These are phyloP conservation scores for Asterophora parasitica DNA, from an alignment of 768 basidiomycete species.

Conservation along the genomic window DNA sequence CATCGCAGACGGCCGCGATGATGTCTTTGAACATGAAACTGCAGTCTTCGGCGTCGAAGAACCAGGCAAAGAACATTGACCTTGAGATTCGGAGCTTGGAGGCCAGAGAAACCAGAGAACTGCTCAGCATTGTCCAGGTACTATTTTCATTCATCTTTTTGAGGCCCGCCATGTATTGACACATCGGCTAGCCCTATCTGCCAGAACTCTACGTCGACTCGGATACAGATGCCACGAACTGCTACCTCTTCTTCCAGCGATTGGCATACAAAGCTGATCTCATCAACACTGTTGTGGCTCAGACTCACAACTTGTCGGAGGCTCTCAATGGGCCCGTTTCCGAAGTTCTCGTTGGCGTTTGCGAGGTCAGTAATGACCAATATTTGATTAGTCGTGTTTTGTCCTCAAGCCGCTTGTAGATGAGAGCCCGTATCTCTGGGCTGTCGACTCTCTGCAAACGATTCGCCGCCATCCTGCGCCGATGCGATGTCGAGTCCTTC, in stretches of 20 bases:
- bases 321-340: slow-evolving; percentile 78
- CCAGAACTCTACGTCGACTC: slow-evolving; percentile 87
- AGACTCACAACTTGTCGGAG: slow-evolving; percentile 80
- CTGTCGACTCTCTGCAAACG: slow-evolving; percentile 84
- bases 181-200: slow-evolving; percentile 69
- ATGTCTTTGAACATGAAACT: slow-evolving; percentile 94
- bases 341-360: slow-evolving; percentile 87
- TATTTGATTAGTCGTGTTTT: background rate
- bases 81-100: slow-evolving; percentile 85
- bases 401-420: slow-evolving; percentile 35
- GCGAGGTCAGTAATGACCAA: slow-evolving; percentile 57
- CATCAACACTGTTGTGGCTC: slow-evolving; percentile 76
- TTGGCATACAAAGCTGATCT: slow-evolving; percentile 83
- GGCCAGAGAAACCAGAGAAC: slow-evolving; percentile 74
- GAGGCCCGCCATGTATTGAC: background rate
- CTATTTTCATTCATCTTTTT: background rate
- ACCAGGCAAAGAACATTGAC: slow-evolving; percentile 85
- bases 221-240: slow-evolving; percentile 84
- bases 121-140: slow-evolving; percentile 82
- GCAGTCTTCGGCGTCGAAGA: slow-evolving; percentile 87
- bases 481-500: slow-evolving; percentile 83
- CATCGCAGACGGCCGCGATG: slow-evolving; percentile 87
- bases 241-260: slow-evolving; percentile 91
- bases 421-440: slow-evolving; percentile 78
- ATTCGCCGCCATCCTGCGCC: slow-evolving; percentile 78